phyloP scores from a whole-genome alignment of 371 early-diverging fungal species.

The Syncephalastrum monosporum region DNA sequence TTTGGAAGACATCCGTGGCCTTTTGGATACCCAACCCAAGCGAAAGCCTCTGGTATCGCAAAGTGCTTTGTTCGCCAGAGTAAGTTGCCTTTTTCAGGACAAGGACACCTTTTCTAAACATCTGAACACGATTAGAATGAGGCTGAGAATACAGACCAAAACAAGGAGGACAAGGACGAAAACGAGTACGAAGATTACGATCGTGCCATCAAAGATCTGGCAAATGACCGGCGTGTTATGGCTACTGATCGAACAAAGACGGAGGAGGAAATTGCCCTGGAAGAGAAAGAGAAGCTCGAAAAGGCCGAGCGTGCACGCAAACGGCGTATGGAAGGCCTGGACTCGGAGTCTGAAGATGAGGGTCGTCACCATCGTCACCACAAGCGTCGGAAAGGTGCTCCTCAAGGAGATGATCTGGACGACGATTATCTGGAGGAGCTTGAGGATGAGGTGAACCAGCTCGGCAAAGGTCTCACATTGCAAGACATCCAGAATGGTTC shows the following conservation, averaged over 20 bases:
- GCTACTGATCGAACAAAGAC: slow-evolving; percentile 93
- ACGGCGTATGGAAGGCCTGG: slow-evolving; percentile 86
- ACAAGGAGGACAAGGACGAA: slow-evolving; percentile 22
- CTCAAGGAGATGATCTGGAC: slow-evolving; percentile 85
- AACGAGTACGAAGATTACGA: slow-evolving; percentile 69
- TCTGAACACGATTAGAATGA: slow-evolving; percentile 1
- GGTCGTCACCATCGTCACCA: slow-evolving; percentile 40
- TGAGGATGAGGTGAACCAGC: slow-evolving; percentile 34
- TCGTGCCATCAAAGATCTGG: slow-evolving; percentile 72
- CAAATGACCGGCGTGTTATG: slow-evolving; percentile 78
- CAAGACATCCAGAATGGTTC: slow-evolving; percentile 50
- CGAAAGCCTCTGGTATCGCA: slow-evolving; percentile 48
- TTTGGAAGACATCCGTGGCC: slow-evolving; percentile 73
- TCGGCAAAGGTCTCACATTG: slow-evolving; percentile 48
- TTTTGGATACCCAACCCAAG: slow-evolving; percentile 49
- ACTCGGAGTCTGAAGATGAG: slow-evolving; percentile 69
- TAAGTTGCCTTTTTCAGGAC: slow-evolving; percentile 3
- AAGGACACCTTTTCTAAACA: not conserved
- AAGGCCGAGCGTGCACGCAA: slow-evolving; percentile 81
- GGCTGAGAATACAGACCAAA: slow-evolving; percentile 25
- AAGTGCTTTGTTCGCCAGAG: slow-evolving; percentile 35
- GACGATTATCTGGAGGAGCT: slow-evolving; percentile 66
- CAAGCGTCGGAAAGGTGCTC: slow-evolving; percentile 43
- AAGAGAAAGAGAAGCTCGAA: slow-evolving; percentile 81
- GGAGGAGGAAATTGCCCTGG: slow-evolving; percentile 89